Percentiles rank a stretch among this genome's conserved stretches.
Evolutionary conservation across 257 asterid genomes (phyloP).

Genomic region (Przewalskia tangutica): DNA sequence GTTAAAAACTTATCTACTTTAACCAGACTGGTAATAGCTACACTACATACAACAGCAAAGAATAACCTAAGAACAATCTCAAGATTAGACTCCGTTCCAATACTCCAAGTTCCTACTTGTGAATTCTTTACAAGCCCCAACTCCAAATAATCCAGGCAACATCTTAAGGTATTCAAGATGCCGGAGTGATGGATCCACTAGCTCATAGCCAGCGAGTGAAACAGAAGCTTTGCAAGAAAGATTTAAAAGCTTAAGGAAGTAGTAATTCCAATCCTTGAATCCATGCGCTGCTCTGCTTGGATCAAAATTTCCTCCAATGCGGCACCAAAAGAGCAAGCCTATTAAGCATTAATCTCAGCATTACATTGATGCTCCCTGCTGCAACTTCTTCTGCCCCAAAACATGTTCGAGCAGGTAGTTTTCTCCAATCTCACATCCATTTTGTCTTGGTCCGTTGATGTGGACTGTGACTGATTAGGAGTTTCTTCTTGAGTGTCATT

Average conservation of each 20-base stretch:
- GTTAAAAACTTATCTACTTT: background rate
- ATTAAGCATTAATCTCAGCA: conserved; percentile 77
- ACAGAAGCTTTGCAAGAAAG: background rate
- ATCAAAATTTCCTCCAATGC: background rate
- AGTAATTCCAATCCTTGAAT: background rate
- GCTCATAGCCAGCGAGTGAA: background rate
- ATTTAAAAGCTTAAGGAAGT: background rate
- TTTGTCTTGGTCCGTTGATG: conserved; percentile 37
- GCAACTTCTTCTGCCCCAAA: conserved; percentile 97
- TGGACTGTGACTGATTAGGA: conserved; percentile 45
- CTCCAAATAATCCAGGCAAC: background rate
- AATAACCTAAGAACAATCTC: background rate
- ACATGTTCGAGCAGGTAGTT: conserved; percentile 77
- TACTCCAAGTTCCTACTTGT: background rate
- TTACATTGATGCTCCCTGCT: conserved; percentile 92
- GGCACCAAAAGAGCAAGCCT: background rate
- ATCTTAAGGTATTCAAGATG: background rate
- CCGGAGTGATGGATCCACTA: background rate
- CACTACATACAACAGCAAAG: background rate
- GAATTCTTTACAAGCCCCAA: conserved; percentile 5
- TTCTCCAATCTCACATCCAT: conserved; percentile 53
- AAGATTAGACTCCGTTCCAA: background rate
- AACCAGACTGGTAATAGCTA: background rate
- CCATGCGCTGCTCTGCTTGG: background rate
- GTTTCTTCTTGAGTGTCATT: conserved; percentile 40